A percentile compares a stretch with the other conserved stretches of the same genome.
Evolutionary conservation across 1,139 yeast species (phyloP).

Genomic region (Kurtzmaniella quercitrusa): DNA sequence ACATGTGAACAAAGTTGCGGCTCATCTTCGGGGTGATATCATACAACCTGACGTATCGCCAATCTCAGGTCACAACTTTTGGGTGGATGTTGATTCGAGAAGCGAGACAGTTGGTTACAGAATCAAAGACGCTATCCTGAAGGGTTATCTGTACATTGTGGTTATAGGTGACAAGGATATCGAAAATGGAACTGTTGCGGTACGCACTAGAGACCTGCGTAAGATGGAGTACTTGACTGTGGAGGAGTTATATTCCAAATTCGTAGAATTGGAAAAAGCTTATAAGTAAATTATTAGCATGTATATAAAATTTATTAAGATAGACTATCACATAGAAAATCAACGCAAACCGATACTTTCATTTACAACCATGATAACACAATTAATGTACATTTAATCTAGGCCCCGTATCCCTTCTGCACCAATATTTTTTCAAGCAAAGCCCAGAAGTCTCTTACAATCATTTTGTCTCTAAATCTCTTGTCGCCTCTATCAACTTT

Average conservation of each 20-base stretch:
- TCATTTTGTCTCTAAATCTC: slow-evolving; percentile 86
- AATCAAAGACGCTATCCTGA: slow-evolving; percentile 70
- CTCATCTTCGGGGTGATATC: slow-evolving; percentile 49
- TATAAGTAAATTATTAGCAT: slow-evolving; percentile 4
- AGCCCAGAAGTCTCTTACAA: slow-evolving; percentile 82
- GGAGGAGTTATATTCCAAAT: slow-evolving; percentile 46
- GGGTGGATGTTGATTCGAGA: slow-evolving; percentile 72
- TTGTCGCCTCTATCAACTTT: slow-evolving; percentile 72
- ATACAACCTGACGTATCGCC: slow-evolving; percentile 36
- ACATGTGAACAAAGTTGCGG: slow-evolving; percentile 51
- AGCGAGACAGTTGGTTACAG: slow-evolving; percentile 77
- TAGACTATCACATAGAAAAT: neutral
- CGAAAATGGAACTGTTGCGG: slow-evolving; percentile 53
- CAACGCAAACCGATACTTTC: no score
- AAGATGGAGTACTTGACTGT: slow-evolving; percentile 41
- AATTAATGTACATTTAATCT: neutral
- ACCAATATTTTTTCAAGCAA: slow-evolving; percentile 60
- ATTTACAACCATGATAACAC: neutral
- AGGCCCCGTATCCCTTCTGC: slow-evolving; percentile 37
- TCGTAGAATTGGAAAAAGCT: slow-evolving; percentile 45
- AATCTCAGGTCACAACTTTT: slow-evolving; percentile 59
- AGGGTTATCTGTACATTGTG: slow-evolving; percentile 76
- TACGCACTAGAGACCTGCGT: slow-evolving; percentile 60
- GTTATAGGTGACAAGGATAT: slow-evolving; percentile 88
- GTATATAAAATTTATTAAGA: slow-evolving; percentile 8